A percentile compares a stretch with the other conserved stretches of the same genome.
Conservation (phyloP, 495 filamentous ascomycete species). For the Articulospora tetracladia region DNA sequence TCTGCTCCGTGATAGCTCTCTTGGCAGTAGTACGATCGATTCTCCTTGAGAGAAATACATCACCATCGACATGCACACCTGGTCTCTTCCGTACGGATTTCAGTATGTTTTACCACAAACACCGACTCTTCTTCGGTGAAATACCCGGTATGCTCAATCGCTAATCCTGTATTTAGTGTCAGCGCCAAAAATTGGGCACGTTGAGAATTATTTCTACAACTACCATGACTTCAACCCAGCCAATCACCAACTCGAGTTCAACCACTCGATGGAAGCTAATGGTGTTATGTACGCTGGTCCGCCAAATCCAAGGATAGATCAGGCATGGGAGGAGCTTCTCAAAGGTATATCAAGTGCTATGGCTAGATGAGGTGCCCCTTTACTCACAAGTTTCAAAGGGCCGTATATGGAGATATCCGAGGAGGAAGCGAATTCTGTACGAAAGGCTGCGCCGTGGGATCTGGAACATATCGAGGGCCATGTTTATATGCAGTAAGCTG, state of each 20-base stretch:
- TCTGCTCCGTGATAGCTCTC: too few species aligned
- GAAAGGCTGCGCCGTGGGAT: not conserved
- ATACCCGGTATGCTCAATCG: too few species aligned
- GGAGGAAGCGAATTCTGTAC: not conserved
- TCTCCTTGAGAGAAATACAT: too few species aligned
- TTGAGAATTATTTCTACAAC: not conserved
- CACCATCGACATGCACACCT: too few species aligned
- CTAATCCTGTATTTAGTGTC: not conserved
- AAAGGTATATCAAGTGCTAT: not conserved
- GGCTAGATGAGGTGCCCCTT: not conserved
- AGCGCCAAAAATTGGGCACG: not conserved
- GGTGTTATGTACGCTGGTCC: conserved; percentile 9
- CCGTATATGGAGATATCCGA: not conserved
- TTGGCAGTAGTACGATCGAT: too few species aligned
- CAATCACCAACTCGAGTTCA: not conserved
- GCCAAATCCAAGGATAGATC: conserved; percentile 15
- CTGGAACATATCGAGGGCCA: not conserved
- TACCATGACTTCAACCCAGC: not conserved
- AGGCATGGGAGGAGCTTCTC: conserved; percentile 19
- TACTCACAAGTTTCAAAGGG: not conserved
- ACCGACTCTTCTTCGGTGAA: too few species aligned
- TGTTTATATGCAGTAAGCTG: not conserved
- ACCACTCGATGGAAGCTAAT: not conserved
- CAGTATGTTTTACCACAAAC: too few species aligned
- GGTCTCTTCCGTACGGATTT: too few species aligned